phyloP scores from a whole-genome alignment of 176 grass and related monocot genomes.

The Eragrostis nindensis region DNA sequence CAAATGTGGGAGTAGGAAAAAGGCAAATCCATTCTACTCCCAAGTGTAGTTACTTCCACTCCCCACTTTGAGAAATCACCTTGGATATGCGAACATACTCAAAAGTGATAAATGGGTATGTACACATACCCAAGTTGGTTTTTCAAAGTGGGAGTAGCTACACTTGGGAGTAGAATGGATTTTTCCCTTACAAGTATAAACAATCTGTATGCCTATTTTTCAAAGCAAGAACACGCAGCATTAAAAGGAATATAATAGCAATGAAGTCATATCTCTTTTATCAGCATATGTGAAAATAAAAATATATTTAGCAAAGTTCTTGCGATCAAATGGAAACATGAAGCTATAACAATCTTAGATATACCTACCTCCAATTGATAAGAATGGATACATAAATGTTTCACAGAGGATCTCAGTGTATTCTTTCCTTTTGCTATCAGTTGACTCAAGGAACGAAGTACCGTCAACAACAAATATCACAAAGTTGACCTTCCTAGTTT shows the following conservation, averaged over 20 bases:
- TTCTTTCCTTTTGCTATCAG: conserved; percentile 32
- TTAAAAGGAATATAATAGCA: conserved; percentile 1
- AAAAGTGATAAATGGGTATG: too few species aligned
- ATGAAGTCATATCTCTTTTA: conserved; percentile 13
- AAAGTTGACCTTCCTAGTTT: conserved; percentile 79
- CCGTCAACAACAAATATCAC: conserved; percentile 82
- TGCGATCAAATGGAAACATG: background rate
- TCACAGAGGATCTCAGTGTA: conserved; percentile 57
- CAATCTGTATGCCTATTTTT: background rate
- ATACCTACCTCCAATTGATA: conserved; percentile 67
- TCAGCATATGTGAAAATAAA: conserved; percentile 4
- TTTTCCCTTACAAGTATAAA: background rate
- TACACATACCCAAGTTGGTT: too few species aligned
- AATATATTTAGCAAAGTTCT: background rate
- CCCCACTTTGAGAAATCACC: too few species aligned
- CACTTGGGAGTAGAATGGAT: too few species aligned
- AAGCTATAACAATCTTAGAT: conserved; percentile 17
- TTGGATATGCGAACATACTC: too few species aligned
- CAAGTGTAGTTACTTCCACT: too few species aligned
- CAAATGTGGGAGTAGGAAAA: too few species aligned
- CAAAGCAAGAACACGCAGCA: background rate
- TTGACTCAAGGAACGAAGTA: conserved; percentile 53
- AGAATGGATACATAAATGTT: conserved; percentile 74
- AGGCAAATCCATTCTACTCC: too few species aligned
- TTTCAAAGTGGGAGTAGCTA: too few species aligned